Evolutionary conservation across 345 rosid species (phyloP), one percentile per base, ranked within the genome.

Genomic region (Tarenaya hassleriana): DNA sequence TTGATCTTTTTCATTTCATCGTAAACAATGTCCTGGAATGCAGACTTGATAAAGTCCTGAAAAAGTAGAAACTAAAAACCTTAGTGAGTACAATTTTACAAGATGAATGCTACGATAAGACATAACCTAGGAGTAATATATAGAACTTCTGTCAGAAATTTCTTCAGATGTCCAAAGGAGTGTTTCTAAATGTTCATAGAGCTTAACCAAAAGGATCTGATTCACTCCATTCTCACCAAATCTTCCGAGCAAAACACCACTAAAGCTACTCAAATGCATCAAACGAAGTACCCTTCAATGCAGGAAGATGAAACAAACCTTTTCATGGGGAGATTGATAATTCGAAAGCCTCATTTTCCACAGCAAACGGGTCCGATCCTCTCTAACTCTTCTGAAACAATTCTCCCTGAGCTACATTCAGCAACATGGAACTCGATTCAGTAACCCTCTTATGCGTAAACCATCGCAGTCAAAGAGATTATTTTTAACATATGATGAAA

Each of bases 281-380:
- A 39, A 55, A 55, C 1, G 29, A 55, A 34, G 21, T 21, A 16
- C 42, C 9, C 43, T 27, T 13, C 16, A 48, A 18, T 39, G 2
- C 17, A 21, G 7, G 6, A n/a, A 52, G 33, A 56, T 19, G n/a
- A 34, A 46, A 8, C 17, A 41, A 19, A 84, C 97, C 96, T 84
- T 64, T 14, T 74, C 51, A 52, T 69, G 17, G 15, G 63, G 59
- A 62, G 73, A 58, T 32, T 76, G 77, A 47, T 71, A 62, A 58
- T 54, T 46, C 21, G 95, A 76, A 48, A 71, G 48, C 37, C 98
- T 84, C 71, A 85, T 60, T 59, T 77, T 83, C 97, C 98, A 92
- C 0, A 88, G 75, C 60, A 92, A 64, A 35, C 86, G 81, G 16
- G 55, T 61, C 57, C 98, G 67, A 27, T 81, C 94, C 34, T 83